Evolutionary conservation across 2,329 filamentous ascomycete genomes (phyloP), one percentile per base, ranked within the genome.

Genomic region (Diaporthe eres): DNA sequence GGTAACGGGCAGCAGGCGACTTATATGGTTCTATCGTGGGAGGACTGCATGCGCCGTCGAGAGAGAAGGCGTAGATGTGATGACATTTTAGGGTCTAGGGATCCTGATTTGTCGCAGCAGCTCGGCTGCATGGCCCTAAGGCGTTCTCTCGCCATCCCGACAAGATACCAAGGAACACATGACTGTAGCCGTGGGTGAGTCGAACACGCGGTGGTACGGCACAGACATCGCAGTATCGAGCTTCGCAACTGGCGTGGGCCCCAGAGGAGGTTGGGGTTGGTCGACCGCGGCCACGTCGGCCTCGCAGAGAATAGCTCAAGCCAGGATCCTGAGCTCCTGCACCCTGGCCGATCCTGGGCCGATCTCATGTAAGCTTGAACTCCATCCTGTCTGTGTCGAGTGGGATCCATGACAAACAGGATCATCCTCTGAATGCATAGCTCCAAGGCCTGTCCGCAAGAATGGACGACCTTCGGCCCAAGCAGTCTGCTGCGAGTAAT

Each of bases 11-110:
- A 65, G 65, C n/a, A 51, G 67, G 55, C 60, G 53, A 39, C 44
- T 76, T 75, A 75, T 75, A 73, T 75, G 74, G 12, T 42, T 8
- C 61, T 76, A 17, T 75, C 72, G 13, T 58, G 49, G 15, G 37
- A 71, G 17, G 28, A 44, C 25, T 60, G 6, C 44, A 31, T 57
- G 47, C 37, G 65, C 68, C 44, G 53, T 58, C 47, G 71, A 63
- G 58, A 65, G 49, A 31, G 44, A 39, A 70, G 51, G 55, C 47
- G 55, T 58, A 53, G 60, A 74, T 25, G 60, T 70, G 74, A 73
- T 77, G 68, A 51, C 61, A 73, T 67, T 22, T 31, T 13, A 28
- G 55, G 39, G 53, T 53, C 61, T 47, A 25, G 31, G 55, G 63
- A 37, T 39, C 51, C 47, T 71, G 70, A 71, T 74, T 51, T 70